phyloP scores from a whole-genome alignment of 345 rosid genomes.

The Pistacia integerrima region DNA sequence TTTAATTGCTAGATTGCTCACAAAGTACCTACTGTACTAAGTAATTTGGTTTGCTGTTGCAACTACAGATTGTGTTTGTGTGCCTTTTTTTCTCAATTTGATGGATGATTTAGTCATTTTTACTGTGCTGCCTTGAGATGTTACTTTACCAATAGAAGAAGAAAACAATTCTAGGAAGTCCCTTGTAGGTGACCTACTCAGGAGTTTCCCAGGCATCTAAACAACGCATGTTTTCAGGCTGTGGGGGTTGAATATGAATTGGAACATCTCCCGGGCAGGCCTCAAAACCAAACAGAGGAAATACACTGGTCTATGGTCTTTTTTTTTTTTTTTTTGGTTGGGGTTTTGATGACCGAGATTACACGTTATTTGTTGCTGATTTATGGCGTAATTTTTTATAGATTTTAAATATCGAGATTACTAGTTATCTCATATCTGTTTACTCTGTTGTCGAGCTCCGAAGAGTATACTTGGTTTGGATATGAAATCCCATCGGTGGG shows the following conservation, averaged over 20 bases:
- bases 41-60: not conserved
- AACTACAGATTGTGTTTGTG: not conserved
- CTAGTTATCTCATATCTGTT: too few relatives aligned
- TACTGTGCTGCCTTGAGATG: not conserved
- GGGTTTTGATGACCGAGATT: not conserved
- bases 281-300: too few relatives aligned
- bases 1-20: not conserved
- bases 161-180: not conserved
- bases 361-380: too few relatives aligned
- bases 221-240: slow-evolving; percentile 10
- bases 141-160: too few relatives aligned
- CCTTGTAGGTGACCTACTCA: slow-evolving; percentile 30
- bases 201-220: slow-evolving; percentile 2
- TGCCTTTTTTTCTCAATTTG: not conserved
- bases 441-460: too few relatives aligned
- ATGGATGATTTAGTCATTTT: not conserved
- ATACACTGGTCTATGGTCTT: too few relatives aligned
- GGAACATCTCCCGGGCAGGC: not conserved
- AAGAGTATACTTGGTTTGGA: too few relatives aligned
- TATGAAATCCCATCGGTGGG: too few relatives aligned
- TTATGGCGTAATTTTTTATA: too few relatives aligned
- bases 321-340: too few relatives aligned
- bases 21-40: not conserved
- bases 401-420: too few relatives aligned
- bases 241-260: not conserved